Conservation (phyloP, 495 filamentous ascomycete species). For the Bacidia rubella region DNA sequence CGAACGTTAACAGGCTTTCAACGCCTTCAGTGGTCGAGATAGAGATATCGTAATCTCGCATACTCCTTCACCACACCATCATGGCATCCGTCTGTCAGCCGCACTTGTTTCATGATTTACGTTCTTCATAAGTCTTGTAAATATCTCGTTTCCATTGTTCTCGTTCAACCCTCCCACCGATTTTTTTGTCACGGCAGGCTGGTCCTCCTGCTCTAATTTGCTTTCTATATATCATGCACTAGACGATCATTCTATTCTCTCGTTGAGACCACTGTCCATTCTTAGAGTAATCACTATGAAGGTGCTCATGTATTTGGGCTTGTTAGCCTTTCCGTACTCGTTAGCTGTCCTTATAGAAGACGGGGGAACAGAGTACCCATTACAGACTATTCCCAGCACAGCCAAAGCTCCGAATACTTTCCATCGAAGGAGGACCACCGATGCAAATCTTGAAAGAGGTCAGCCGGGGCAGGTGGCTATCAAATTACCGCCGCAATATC, state of each 20-base stretch:
- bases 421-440: slow-evolving; percentile 5
- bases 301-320: neutral
- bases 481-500: slow-evolving; percentile 8
- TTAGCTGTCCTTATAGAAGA: neutral
- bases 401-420: slow-evolving; percentile 15
- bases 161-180: neutral
- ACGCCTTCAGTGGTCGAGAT: too few relatives aligned
- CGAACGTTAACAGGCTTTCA: too few relatives aligned
- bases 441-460: neutral
- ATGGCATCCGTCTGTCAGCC: too few relatives aligned
- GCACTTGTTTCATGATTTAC: too few relatives aligned
- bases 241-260: neutral
- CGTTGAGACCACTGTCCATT: neutral
- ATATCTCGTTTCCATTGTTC: too few relatives aligned
- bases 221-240: neutral
- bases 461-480: neutral
- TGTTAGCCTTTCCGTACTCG: neutral
- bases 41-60: too few relatives aligned
- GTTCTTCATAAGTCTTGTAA: too few relatives aligned
- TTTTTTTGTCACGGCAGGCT: neutral
- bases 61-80: too few relatives aligned
- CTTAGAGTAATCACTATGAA: neutral
- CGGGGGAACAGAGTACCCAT: neutral
- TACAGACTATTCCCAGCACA: slow-evolving; percentile 8
- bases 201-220: neutral